Base-by-base conservation (phyloP, 2,329 filamentous ascomycete genomes). In the Colletotrichum sansevieriae region DNA sequence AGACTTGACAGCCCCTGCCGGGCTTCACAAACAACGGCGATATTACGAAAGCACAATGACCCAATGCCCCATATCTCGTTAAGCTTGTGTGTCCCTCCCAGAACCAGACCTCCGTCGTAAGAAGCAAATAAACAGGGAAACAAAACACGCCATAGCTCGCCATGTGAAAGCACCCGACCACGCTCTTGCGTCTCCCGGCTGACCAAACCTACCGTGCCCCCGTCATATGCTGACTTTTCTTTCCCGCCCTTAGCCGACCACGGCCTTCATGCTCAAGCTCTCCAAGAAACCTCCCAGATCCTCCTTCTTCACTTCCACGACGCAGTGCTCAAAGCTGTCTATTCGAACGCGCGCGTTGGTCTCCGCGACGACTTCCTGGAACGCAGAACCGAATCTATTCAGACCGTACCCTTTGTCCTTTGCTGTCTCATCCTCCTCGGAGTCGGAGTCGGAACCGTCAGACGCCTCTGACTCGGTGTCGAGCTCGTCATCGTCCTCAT, bases 271-370 rank as follows among this genome's bases (percentile, higher is more conserved):
- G 80, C 95, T 98, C 77, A 99, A 80, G 64, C 91, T 91, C 82
- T 99, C 96, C 72, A 99, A 83, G 78, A 99, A 99, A 0, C 91
- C 93, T 15, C 90, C 89, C 33, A 99, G 82, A 80, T 98, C 96
- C 77, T 98, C 96, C 83, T 97, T 98, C 81, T 91, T 91, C n/a
- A 99, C 95, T 78, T 99, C 96, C 54, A 98, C 95, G 8, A 98
- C 96, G 75, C 94, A 97, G 78, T 97, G 93, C 80, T 99, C 96
- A 76, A 99, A 99, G 78, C 93, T 97, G 80, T 99, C 96, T 76
- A 98, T 97, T 69, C 94, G 85, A 20, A 98, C 94, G 15, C 95
- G 83, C 0, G 95, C 93, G 68, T 91, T 96, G 15, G 95, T 98
- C 83, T 98, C 94, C 59, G 91, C 88, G 2, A 97, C 92, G 0